These are phyloP conservation scores for Vigna radiata DNA, from an alignment of 306 rosid genomes.

Conservation along the genomic window DNA sequence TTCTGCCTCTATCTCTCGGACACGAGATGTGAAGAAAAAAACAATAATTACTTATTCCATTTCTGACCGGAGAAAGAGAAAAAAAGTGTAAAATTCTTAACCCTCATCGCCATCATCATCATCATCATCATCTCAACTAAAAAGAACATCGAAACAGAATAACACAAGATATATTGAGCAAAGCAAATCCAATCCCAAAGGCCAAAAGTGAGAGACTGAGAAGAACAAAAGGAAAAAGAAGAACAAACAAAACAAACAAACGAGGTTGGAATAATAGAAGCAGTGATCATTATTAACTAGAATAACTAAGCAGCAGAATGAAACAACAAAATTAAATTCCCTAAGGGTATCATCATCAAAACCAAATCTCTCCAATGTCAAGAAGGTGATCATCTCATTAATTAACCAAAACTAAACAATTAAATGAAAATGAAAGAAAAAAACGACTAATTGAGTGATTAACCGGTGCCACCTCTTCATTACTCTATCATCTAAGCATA, in stretches of 20 bases:
- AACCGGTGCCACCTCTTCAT: slow-evolving; percentile 52
- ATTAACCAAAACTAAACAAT: slow-evolving; percentile 64
- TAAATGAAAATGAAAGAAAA: slow-evolving; percentile 19
- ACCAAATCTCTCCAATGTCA: slow-evolving; percentile 52
- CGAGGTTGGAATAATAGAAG: not conserved
- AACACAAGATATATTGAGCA: too few relatives aligned
- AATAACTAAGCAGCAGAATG: not conserved
- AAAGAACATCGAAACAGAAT: slow-evolving; percentile 7
- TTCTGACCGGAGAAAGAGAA: slow-evolving; percentile 41
- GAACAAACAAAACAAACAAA: not conserved
- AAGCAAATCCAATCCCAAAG: slow-evolving; percentile 7
- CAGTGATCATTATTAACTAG: not conserved
- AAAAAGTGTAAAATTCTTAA: slow-evolving; percentile 18
- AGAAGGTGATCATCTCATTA: slow-evolving; percentile 60
- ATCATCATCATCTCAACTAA: not conserved
- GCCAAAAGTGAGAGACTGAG: slow-evolving; percentile 4
- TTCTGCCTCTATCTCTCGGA: slow-evolving; percentile 86
- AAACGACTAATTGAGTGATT: slow-evolving; percentile 53
- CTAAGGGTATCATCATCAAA: slow-evolving; percentile 35
- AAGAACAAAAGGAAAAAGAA: not conserved
- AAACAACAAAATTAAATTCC: slow-evolving; percentile 36
- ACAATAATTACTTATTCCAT: slow-evolving; percentile 35
- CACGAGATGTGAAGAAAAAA: slow-evolving; percentile 49
- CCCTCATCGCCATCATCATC: not conserved
- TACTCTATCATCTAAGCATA: slow-evolving; percentile 58